A percentile compares a stretch with the other conserved stretches of the same genome.
Conservation (phyloP, 345 rosid species). For the Stellera chamaejasme region DNA sequence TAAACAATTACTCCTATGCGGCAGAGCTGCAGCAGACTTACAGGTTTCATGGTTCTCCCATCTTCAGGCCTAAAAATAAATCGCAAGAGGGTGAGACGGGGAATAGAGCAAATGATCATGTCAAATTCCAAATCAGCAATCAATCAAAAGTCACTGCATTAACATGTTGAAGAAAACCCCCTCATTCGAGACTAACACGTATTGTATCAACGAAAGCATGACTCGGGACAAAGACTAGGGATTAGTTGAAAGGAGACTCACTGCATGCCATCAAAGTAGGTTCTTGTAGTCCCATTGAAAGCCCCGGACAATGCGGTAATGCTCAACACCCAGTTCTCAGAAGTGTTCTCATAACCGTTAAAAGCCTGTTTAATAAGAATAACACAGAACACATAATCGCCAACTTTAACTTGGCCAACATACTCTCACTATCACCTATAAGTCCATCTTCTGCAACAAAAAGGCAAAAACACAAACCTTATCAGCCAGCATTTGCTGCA, state of each 20-base stretch:
- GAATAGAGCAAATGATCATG: too few relatives aligned
- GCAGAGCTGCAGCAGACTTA: conserved; percentile 72
- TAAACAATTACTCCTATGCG: conserved; percentile 77
- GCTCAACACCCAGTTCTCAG: conserved; percentile 92
- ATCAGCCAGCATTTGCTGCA: conserved; percentile 98
- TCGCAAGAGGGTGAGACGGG: neutral
- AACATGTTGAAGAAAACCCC: too few relatives aligned
- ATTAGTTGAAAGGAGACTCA: conserved; percentile 29
- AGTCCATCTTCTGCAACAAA: neutral
- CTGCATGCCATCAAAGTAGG: conserved; percentile 92
- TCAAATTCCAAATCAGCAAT: neutral
- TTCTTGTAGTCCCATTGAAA: conserved; percentile 88
- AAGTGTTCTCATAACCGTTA: conserved; percentile 64
- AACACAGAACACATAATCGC: conserved; percentile 9
- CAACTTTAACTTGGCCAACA: neutral
- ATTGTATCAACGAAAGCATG: neutral
- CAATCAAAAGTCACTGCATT: too few relatives aligned
- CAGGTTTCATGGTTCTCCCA: conserved; percentile 61
- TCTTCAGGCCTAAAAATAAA: conserved; percentile 62
- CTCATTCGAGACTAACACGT: too few relatives aligned
- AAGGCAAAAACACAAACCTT: conserved; percentile 42
- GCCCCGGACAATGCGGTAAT: conserved; percentile 93
- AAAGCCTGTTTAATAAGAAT: conserved; percentile 43
- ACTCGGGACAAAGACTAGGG: neutral
- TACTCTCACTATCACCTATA: neutral